A percentile compares a stretch with the other conserved stretches of the same genome.
phyloP scores from a whole-genome alignment of 352 stramenopile genomes.

The Globisporangium emineosum region DNA sequence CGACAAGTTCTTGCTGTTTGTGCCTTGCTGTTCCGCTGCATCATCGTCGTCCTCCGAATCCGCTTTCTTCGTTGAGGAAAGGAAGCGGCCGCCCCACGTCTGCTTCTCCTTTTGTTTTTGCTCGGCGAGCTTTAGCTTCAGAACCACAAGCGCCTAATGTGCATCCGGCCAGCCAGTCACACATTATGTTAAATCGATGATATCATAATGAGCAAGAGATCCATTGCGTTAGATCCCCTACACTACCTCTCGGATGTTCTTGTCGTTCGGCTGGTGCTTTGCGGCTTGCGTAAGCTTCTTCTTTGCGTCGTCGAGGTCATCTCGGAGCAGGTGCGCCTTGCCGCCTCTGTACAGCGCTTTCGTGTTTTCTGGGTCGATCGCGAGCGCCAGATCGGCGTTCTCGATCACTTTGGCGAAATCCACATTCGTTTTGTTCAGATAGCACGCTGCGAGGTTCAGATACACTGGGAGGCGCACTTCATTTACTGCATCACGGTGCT shows the following conservation, averaged over 20 bases:
- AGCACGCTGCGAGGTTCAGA: constrained; percentile 79
- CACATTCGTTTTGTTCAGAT: constrained; percentile 33
- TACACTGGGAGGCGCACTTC: constrained; percentile 72
- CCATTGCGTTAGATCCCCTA: neutral
- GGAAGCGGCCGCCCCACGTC: constrained; percentile 60
- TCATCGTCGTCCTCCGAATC: constrained; percentile 25
- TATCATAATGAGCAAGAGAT: neutral
- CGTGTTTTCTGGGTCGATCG: constrained; percentile 71
- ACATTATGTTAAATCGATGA: neutral
- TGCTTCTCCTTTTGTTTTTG: constrained; percentile 68
- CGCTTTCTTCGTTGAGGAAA: constrained; percentile 13
- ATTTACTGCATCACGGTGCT: constrained; percentile 71
- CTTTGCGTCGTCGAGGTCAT: constrained; percentile 53
- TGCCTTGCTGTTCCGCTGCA: neutral
- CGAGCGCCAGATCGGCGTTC: constrained; percentile 62
- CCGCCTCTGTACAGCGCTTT: constrained; percentile 85
- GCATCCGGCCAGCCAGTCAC: neutral
- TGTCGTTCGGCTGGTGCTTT: constrained; percentile 61
- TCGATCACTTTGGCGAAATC: constrained; percentile 55
- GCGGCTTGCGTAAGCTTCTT: constrained; percentile 66
- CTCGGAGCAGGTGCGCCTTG: constrained; percentile 50
- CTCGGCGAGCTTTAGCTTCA: constrained; percentile 45
- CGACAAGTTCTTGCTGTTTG: neutral
- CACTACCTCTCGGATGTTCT: constrained; percentile 58
- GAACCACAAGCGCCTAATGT: constrained; percentile 33